Base-by-base conservation (phyloP, 176 grass and related monocot genomes). In the Hyparrhenia diplandra region DNA sequence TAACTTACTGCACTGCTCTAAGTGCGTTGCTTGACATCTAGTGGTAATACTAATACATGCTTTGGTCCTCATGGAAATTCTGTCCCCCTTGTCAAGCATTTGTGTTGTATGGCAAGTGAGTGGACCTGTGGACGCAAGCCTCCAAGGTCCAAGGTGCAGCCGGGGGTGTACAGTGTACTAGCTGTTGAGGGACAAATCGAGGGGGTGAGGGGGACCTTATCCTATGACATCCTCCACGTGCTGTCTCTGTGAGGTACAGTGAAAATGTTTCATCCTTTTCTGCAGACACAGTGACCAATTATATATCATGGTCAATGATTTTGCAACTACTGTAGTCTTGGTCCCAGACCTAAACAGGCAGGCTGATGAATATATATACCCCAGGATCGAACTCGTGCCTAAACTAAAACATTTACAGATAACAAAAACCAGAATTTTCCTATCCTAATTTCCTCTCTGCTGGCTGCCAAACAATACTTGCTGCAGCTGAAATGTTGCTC, bases 91-190 rank as follows among this genome's bases (percentile, higher is more conserved):
- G 31, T 32, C 31, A 32, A 4, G 31, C 31, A 32, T 32, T 32
- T n/a, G n/a, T n/a, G n/a, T 32, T 32, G 31, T 32, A 32, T 32
- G 31, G 31, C 31, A 51, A 49, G 16, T n/a, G 14, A 49, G 14
- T 49, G 43, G 43, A 46, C 6, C 16, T 16, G 18, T 0, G 47
- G 47, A 20, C 47, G n/a, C 47, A 51, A 51, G 46, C 46, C 14
- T 54, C 21, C 51, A 75, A 75, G 40, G 41, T 79, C 42, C 61
- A 67, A 49, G 17, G 74, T 67, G 70, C 68, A 71, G 68, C 68
- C 23, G n/a, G 23, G 5, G 5, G 6, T 21, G 47, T 49, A 46
- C 43, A 4, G 3, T 4, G 31, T 29, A n/a, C n/a, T n/a, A n/a
- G n/a, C n/a, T n/a, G n/a, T n/a, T n/a, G n/a, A n/a, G n/a, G 63